Conservation (phyloP, 306 rosid genomes). For the Pachyrhizus erosus region DNA sequence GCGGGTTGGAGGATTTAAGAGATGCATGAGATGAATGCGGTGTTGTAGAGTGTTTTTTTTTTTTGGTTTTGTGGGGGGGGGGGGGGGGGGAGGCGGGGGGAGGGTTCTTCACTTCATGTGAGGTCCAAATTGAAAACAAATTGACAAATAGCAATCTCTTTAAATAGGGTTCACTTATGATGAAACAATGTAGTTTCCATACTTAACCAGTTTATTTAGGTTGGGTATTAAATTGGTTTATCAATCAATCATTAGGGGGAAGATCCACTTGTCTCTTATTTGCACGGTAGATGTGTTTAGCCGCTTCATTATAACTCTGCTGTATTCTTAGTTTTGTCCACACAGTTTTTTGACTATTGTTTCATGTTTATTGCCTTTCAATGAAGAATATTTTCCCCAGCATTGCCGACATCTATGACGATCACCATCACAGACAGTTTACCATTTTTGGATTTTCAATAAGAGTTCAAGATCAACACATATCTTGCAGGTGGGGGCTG, state of each 20-base stretch:
- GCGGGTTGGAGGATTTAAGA: no score
- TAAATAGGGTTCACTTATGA: not conserved
- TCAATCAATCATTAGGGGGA: slow-evolving; percentile 8
- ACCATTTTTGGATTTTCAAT: slow-evolving; percentile 68
- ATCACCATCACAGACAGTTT: slow-evolving; percentile 70
- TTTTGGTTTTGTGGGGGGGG: not conserved
- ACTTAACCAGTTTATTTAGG: not conserved
- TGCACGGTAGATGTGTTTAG: slow-evolving; percentile 13
- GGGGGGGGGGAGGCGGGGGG: not conserved
- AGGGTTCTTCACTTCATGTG: not conserved
- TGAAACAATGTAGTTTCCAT: not conserved
- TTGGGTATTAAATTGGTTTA: not conserved
- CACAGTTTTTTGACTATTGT: slow-evolving; percentile 56
- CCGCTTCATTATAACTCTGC: slow-evolving; percentile 19
- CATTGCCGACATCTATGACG: slow-evolving; percentile 73
- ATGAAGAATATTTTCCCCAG: slow-evolving; percentile 60
- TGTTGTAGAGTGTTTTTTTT: no score
- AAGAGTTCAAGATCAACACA: slow-evolving; percentile 59
- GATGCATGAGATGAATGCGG: no score
- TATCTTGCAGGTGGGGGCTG: slow-evolving; percentile 80
- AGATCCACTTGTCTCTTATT: slow-evolving; percentile 21
- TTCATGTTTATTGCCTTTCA: slow-evolving; percentile 58
- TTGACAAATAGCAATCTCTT: not conserved
- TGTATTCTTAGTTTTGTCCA: slow-evolving; percentile 42
- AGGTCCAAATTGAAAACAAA: slow-evolving; percentile 13